A percentile compares a stretch with the other conserved stretches of the same genome.
Evolutionary conservation across 371 early-diverging fungal species (phyloP).

Genomic region (Zopfochytrium polystomum): DNA sequence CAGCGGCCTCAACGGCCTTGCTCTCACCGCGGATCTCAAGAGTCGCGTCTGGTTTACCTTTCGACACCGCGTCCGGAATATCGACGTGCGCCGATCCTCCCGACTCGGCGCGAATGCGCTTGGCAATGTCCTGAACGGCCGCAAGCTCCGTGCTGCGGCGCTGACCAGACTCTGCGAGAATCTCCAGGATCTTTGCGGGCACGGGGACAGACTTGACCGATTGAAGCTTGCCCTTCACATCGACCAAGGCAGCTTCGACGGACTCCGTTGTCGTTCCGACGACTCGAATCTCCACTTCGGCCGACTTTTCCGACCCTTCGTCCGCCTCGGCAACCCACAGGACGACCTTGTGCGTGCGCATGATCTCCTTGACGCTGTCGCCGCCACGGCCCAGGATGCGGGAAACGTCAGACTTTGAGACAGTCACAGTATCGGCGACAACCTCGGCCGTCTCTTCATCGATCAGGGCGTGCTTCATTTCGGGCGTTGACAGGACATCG

Average conservation of each 20-base stretch:
- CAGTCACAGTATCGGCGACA: slow-evolving; percentile 12
- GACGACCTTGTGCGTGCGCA: slow-evolving; percentile 31
- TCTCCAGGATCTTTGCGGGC: slow-evolving; percentile 31
- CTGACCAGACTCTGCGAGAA: slow-evolving; percentile 21
- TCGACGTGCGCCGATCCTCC: slow-evolving; percentile 30
- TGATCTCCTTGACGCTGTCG: slow-evolving; percentile 34
- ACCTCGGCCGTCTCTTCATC: slow-evolving; percentile 12
- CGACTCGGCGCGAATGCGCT: slow-evolving; percentile 30
- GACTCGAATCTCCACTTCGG: slow-evolving; percentile 24
- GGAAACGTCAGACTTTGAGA: slow-evolving; percentile 36
- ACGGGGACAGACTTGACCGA: slow-evolving; percentile 30
- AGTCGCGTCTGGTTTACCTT: slow-evolving; percentile 22
- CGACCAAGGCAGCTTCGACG: not conserved
- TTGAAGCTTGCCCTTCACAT: slow-evolving; percentile 29
- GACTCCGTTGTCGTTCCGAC: slow-evolving; percentile 27
- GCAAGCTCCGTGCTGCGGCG: slow-evolving; percentile 23
- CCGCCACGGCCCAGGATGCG: slow-evolving; percentile 30
- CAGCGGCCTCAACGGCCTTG: slow-evolving; percentile 29
- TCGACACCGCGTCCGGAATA: slow-evolving; percentile 21
- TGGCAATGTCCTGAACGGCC: slow-evolving; percentile 33
- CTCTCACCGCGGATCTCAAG: slow-evolving; percentile 40
- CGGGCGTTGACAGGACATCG: slow-evolving; percentile 24
- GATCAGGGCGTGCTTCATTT: slow-evolving; percentile 14
- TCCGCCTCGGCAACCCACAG: slow-evolving; percentile 28
- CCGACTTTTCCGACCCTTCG: slow-evolving; percentile 13